Percentiles rank a stretch among this genome's conserved stretches.
Evolutionary conservation across 805 yeast genomes (phyloP).

Genomic region (Tetrapisispora fleetii): DNA sequence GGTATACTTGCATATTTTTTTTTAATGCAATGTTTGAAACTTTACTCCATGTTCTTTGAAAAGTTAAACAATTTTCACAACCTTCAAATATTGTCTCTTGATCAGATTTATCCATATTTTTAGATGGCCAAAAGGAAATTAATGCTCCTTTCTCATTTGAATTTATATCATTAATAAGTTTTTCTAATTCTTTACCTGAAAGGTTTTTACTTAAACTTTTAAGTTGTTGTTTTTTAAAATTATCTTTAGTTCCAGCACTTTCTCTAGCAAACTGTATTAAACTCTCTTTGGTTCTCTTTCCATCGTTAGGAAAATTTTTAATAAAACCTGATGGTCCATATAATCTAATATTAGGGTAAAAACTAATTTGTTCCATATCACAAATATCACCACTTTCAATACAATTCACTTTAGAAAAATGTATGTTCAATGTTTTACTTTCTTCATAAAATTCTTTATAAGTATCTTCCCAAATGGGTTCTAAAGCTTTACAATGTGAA

Average conservation of each 20-base stretch:
- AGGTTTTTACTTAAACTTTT: conserved; percentile 35
- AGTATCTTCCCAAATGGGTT: conserved; percentile 74
- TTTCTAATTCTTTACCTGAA: conserved; percentile 35
- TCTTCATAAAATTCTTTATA: conserved; percentile 41
- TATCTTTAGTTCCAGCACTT: conserved; percentile 32
- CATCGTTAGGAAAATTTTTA: conserved; percentile 39
- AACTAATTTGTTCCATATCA: conserved; percentile 46
- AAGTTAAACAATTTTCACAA: conserved; percentile 43
- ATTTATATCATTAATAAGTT: conserved; percentile 38
- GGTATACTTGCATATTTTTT: conserved; percentile 36
- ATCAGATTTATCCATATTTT: conserved; percentile 32
- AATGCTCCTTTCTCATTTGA: conserved; percentile 39
- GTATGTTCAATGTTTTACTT: conserved; percentile 35
- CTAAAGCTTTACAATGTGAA: conserved; percentile 64
- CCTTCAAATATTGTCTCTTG: conserved; percentile 30
- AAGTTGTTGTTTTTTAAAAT: conserved; percentile 15
- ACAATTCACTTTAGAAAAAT: conserved; percentile 76
- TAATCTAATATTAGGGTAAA: conserved; percentile 62
- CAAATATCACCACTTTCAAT: conserved; percentile 82
- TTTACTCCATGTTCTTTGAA: conserved; percentile 49
- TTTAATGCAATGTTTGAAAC: conserved; percentile 28
- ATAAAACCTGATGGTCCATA: conserved; percentile 49
- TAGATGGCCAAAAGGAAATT: conserved; percentile 61
- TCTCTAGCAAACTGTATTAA: conserved; percentile 45
- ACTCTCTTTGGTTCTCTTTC: conserved; percentile 35